Base-by-base conservation (phyloP, 2,329 filamentous ascomycete genomes). In the Apiospora saccharicola region DNA sequence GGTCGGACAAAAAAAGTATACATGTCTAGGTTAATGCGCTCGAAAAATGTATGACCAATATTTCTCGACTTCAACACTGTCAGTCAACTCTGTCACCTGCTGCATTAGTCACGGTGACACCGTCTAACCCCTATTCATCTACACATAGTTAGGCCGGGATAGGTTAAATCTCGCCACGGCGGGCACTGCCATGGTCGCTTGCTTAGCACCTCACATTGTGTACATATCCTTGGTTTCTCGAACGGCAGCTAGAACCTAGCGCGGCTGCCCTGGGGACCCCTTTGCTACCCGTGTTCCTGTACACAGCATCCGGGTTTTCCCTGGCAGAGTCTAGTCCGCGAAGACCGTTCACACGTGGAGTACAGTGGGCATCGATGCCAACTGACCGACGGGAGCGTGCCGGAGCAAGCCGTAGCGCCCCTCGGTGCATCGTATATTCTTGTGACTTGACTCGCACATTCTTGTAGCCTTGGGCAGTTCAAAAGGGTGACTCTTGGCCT, bases 241-340 rank as follows among this genome's bases (percentile, higher is more conserved):
- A 64, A 13, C 57, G 57, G 57, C 57, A 64, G 41, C 30, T 64
- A 64, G 57, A 64, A 41, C 22, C 34, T 64, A 64, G 57, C 57
- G 57, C 19, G 12, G 10, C 14, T 22, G 1, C 34, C n/a, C 19
- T 12, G n/a, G n/a, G 49, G 53, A 19, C 57, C 57, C 30, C 57
- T 64, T 41, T 12, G 57, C 22, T 41, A 64, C 57, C 57, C 34
- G 57, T 64, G 57, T 51, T 64, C 19, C 57, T 22, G 10, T 22
- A 64, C 10, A 34, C 57, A 61, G 53, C 53, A 37, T 16, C 53
- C 53, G 16, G 53, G 53, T 37, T 61, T 61, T 61, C 53, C 53
- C 53, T 61, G 53, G 51, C 16, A 7, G 26, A 7, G 26, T 34
- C 30, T 61, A 61, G 53, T 22, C 53, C 53, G 53, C 30, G 26